Conservation (phyloP, 805 yeast genomes). For the Wickerhamiella cacticola region DNA sequence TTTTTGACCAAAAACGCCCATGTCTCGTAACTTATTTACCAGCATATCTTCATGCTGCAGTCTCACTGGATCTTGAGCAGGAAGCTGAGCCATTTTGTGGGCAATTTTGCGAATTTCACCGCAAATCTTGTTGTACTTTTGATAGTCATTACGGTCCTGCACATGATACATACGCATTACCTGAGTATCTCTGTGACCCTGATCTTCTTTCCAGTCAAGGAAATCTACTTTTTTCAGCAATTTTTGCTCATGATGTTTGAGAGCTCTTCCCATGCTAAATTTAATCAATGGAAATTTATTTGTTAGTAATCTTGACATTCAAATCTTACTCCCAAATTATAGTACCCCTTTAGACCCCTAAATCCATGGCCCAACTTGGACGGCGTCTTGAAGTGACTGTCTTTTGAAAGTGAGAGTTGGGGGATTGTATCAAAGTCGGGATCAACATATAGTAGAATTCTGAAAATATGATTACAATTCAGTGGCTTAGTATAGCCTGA, state of each 20-base stretch:
- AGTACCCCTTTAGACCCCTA: background rate
- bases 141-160: constrained; percentile 91
- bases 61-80: constrained; percentile 78
- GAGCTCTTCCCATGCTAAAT: constrained; percentile 37
- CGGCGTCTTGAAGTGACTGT: background rate
- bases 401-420: background rate
- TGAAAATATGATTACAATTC: background rate
- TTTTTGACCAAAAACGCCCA: constrained; percentile 76
- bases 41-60: constrained; percentile 78
- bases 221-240: constrained; percentile 90
- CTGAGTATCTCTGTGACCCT: constrained; percentile 89
- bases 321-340: background rate
- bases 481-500: background rate
- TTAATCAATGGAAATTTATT: background rate
- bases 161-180: constrained; percentile 91
- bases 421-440: background rate
- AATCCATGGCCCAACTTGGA: background rate
- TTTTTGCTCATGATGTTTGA: constrained; percentile 92
- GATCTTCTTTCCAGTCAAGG: constrained; percentile 95
- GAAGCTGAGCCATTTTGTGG: constrained; percentile 68
- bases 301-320: background rate
- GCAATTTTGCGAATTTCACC: constrained; percentile 86
- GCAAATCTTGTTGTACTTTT: constrained; percentile 81
- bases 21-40: constrained; percentile 71
- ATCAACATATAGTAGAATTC: background rate